Base-by-base conservation (phyloP, 768 basidiomycete genomes). In the Lactifluus piperatus region DNA sequence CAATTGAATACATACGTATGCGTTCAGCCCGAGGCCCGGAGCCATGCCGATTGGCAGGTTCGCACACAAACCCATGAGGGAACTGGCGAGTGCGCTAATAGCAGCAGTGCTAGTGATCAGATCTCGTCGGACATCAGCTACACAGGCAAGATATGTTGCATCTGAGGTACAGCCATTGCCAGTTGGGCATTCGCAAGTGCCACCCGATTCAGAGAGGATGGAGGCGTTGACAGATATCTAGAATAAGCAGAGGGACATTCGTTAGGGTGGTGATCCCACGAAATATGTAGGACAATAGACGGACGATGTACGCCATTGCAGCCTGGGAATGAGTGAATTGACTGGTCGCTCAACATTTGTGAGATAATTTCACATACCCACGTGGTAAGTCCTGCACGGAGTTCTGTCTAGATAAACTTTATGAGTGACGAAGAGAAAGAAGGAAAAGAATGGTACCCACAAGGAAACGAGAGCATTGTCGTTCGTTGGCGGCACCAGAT, bases 41-140 rank as follows among this genome's bases (percentile, higher is more conserved):
- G 91, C 91, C 71, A 93, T 80, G 30, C 85, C 89, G n/a, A 94
- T 81, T 2, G 91, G 91, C n/a, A 94, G 75, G 68, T 94, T 94
- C 39, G 88, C 91, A 24, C 91, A 70, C 14, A 85, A 72, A 47
- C 91, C 91, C 89, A 94, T 91, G 59, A 91, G 79, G 69, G 86
- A 81, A 18, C 85, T 86, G 10, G 88, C 72, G 7, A 94, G 78
- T 0, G 86, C 82, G 4, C 87, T 77, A 59, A 91, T 79, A 55
- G 87, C 85, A 10, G 90, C 88, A 0, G 91, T 92, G 13, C 86
- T 79, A 6, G 86, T 91, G 67, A 93, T 91, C 58, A 93, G 80
- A 69, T 94, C 90, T 54, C 81, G 79, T 24, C 80, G 80, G 18
- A 91, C 76, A 27, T 82, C 82, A 22, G 37, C 56, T 48, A 84